Evolutionary conservation across 495 filamentous ascomycete species (phyloP), one percentile per base, ranked within the genome.

Genomic region (Penicillium herquei): DNA sequence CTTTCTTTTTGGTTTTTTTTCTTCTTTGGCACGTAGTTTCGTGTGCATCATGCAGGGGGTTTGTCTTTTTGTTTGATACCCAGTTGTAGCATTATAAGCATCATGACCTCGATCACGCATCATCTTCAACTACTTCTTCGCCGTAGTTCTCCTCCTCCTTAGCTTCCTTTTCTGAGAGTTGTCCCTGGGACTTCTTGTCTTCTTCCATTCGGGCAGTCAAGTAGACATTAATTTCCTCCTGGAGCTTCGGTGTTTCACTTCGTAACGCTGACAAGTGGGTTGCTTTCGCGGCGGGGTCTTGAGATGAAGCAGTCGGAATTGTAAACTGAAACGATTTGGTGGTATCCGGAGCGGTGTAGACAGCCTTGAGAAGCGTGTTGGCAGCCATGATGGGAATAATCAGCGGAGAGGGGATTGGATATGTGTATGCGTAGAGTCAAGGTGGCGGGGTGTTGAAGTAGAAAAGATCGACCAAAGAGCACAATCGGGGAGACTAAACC

Each of bases 201-300:
- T 90, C 87, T 51, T 92, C 91, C 93, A 98, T 98, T 39, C 85
- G 83, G 57, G 76, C 71, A 18, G 94, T 98, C 57, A 98, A 78
- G 65, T 92, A 90, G 32, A 71, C 74, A 74, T 98, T 98, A 64
- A 97, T 76, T 13, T 83, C 77, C 14, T 81, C 84, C 61, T 98
- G 94, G 9, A 92, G 63, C 16, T 73, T 61, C 3, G 75, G 68
- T 5, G 86, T 77, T 1, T 84, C 78, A 9, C 76, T 64, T n/a
- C 88, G 85, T 2, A 97, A 80, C 6, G 76, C 72, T 26, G 70
- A 56, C 31, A 98, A 81, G 67, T 94, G 92, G 3, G 77, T 69
- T 3, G 81, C 83, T 58, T 90, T 90, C 18, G 73, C 70, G 13
- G 75, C 66, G 35, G 65, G 42, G 18, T 62, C 57, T 6, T 70